These are phyloP conservation scores for Boletellus ananiceps DNA, from an alignment of 768 basidiomycete genomes.

Conservation along the genomic window DNA sequence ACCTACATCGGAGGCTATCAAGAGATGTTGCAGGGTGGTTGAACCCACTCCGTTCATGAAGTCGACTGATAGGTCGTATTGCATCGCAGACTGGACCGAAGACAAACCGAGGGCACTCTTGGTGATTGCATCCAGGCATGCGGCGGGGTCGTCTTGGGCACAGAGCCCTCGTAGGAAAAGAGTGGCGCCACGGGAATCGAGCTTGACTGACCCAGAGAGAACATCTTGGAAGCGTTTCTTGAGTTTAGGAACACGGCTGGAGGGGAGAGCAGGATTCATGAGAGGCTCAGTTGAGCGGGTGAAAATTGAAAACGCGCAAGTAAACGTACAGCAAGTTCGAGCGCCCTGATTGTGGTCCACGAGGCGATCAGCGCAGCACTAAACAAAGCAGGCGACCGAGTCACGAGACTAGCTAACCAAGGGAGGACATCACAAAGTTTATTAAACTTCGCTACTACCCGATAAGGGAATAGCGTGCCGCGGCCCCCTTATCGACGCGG, in stretches of 20 bases:
- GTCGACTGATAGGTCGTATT: constrained; percentile 29
- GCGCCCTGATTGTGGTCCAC: too few species aligned
- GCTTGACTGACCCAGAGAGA: constrained; percentile 23
- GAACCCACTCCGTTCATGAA: constrained; percentile 44
- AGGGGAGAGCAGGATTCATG: constrained; percentile 1
- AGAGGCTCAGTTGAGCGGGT: neutral
- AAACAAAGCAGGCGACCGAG: too few species aligned
- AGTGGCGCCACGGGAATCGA: constrained; percentile 20
- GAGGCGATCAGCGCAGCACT: too few species aligned
- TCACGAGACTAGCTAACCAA: too few species aligned
- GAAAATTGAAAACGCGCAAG: too few species aligned
- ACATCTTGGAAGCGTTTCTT: constrained; percentile 34
- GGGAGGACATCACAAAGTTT: too few species aligned
- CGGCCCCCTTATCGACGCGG: too few species aligned
- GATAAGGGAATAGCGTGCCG: too few species aligned
- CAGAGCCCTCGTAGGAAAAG: constrained; percentile 48
- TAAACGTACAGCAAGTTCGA: too few species aligned
- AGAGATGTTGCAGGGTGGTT: constrained; percentile 36
- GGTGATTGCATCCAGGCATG: constrained; percentile 37
- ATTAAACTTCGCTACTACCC: too few species aligned
- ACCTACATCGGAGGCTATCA: constrained; percentile 35
- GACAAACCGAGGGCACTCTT: constrained; percentile 35
- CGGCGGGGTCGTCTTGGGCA: constrained; percentile 34
- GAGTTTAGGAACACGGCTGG: constrained; percentile 17
- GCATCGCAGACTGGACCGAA: constrained; percentile 39